These are phyloP conservation scores for Myxozyma neglecta DNA, from an alignment of 805 yeast genomes.

Conservation along the genomic window DNA sequence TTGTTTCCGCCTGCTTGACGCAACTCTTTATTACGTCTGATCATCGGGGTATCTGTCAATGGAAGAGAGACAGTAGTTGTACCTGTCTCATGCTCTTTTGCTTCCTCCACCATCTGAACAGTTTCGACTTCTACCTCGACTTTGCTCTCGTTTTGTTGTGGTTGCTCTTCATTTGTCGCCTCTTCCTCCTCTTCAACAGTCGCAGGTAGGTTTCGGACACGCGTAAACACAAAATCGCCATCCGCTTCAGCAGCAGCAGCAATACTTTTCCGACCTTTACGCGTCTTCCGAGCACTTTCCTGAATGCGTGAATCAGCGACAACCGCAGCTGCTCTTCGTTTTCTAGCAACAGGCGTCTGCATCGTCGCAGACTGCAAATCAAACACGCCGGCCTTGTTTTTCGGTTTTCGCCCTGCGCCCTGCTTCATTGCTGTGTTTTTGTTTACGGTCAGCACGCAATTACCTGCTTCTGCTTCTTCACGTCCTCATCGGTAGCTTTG, in stretches of 20 bases:
- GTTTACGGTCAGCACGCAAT: background rate
- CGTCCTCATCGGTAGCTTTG: too few species aligned
- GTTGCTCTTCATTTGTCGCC: background rate
- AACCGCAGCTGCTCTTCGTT: constrained; percentile 31
- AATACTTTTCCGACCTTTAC: background rate
- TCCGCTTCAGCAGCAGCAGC: constrained; percentile 36
- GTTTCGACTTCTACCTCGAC: background rate
- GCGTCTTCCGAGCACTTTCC: constrained; percentile 24
- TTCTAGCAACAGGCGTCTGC: background rate
- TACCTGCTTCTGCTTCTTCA: background rate
- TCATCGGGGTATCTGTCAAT: constrained; percentile 44
- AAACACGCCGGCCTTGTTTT: background rate
- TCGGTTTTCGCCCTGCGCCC: background rate
- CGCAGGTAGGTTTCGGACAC: constrained; percentile 29
- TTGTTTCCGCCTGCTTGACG: constrained; percentile 35
- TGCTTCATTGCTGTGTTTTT: too few species aligned
- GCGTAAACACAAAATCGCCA: constrained; percentile 41
- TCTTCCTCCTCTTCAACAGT: constrained; percentile 4
- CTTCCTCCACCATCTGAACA: background rate
- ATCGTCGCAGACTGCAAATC: background rate
- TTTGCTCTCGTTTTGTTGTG: background rate
- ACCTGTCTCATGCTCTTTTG: background rate
- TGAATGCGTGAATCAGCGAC: constrained; percentile 26
- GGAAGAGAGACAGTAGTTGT: constrained; percentile 39
- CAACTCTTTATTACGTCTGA: constrained; percentile 41